A percentile compares a stretch with the other conserved stretches of the same genome.
phyloP scores from a whole-genome alignment of 2,329 filamentous ascomycete genomes.

The Leptodontidium sp. region DNA sequence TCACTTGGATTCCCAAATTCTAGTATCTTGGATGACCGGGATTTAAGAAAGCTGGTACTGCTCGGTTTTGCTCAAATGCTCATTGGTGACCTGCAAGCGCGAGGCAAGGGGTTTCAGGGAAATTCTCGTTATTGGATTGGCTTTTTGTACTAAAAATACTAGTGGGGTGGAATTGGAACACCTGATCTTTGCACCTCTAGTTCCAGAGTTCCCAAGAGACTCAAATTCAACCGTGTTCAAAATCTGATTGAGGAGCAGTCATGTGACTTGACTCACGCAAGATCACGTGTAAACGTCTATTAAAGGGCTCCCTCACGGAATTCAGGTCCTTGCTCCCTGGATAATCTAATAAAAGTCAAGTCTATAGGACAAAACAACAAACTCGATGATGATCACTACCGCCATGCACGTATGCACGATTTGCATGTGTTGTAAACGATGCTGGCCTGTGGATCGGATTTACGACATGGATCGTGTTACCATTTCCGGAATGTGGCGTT shows the following conservation, averaged over 20 bases:
- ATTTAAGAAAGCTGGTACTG: neutral
- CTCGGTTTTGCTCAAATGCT: neutral
- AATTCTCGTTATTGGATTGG: neutral
- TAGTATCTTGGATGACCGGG: neutral
- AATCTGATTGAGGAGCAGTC: neutral
- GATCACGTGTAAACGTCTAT: neutral
- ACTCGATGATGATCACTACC: neutral
- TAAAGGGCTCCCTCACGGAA: neutral
- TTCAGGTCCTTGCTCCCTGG: neutral
- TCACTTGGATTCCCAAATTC: neutral
- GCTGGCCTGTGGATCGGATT: neutral
- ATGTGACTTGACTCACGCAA: neutral
- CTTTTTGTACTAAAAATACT: slow-evolving; percentile 1
- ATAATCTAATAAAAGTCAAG: neutral
- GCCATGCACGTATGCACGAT: neutral
- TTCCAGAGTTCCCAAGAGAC: neutral
- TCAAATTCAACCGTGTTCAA: neutral
- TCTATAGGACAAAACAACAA: neutral
- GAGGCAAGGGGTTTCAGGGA: neutral
- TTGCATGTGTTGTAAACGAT: neutral
- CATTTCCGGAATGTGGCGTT: too few species aligned
- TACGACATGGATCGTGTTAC: neutral
- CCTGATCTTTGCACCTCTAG: neutral
- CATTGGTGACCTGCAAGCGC: neutral
- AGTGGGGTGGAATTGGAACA: neutral